Conservation (phyloP, 2,329 filamentous ascomycete genomes). For the Mycosphaerella arachidis region DNA sequence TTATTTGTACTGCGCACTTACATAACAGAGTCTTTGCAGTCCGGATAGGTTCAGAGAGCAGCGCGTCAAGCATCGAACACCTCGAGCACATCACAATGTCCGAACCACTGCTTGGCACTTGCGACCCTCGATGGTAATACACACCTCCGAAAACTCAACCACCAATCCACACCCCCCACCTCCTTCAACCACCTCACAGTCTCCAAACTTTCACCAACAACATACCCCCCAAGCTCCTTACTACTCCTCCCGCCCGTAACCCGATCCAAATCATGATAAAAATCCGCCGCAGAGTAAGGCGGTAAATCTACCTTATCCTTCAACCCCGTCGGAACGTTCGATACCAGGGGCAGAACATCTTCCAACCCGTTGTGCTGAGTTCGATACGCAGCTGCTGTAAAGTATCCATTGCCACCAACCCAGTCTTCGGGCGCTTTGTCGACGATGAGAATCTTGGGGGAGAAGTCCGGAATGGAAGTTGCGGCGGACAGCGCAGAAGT, state of each 20-base stretch:
- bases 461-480: slow-evolving; percentile 30
- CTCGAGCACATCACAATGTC: background rate
- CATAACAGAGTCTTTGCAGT: too few relatives aligned
- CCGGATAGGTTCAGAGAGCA: background rate
- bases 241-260: slow-evolving; percentile 55
- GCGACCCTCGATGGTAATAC: background rate
- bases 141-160: slow-evolving; percentile 58
- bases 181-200: slow-evolving; percentile 29
- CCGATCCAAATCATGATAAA: slow-evolving; percentile 52
- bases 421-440: slow-evolving; percentile 57
- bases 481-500: slow-evolving; percentile 55
- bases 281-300: slow-evolving; percentile 54
- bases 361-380: slow-evolving; percentile 52
- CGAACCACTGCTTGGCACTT: background rate
- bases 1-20: background rate
- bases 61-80: background rate
- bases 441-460: slow-evolving; percentile 48
- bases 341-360: slow-evolving; percentile 58
- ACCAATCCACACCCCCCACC: slow-evolving; percentile 26
- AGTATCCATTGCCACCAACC: slow-evolving; percentile 61
- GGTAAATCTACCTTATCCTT: slow-evolving; percentile 53
- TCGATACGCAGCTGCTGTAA: slow-evolving; percentile 62
- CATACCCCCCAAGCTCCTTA: slow-evolving; percentile 42
- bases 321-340: slow-evolving; percentile 50
- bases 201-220: slow-evolving; percentile 41